These are phyloP conservation scores for Xerocomus potaroensis DNA, from an alignment of 768 basidiomycete species.

Conservation along the genomic window DNA sequence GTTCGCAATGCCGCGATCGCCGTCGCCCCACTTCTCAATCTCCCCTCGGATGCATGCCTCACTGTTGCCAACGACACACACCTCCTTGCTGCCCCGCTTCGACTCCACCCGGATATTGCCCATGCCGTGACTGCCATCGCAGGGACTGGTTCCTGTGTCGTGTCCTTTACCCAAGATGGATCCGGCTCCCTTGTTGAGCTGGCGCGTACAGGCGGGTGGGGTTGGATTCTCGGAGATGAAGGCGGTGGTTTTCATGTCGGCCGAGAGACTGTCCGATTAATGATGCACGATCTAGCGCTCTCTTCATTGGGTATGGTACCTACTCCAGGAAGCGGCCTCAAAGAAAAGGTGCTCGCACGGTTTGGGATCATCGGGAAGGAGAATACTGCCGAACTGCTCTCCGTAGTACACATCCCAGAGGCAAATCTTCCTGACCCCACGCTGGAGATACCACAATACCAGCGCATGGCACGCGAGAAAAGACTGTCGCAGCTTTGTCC, in stretches of 20 bases:
- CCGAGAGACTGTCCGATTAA: constrained; percentile 65
- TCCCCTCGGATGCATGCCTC: constrained; percentile 53
- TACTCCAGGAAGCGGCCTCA: constrained; percentile 33
- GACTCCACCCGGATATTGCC: constrained; percentile 51
- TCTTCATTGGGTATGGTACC: constrained; percentile 35
- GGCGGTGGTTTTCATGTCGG: constrained; percentile 82
- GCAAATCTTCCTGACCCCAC: constrained; percentile 28
- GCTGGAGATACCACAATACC: constrained; percentile 24
- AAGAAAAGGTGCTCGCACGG: constrained; percentile 42
- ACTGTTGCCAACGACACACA: constrained; percentile 78
- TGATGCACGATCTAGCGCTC: constrained; percentile 53
- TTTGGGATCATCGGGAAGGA: constrained; percentile 52
- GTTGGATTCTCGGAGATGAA: constrained; percentile 82
- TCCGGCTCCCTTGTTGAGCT: constrained; percentile 50
- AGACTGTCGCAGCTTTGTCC: constrained; percentile 71
- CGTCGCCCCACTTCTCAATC: constrained; percentile 52
- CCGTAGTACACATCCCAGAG: constrained; percentile 62
- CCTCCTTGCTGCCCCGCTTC: constrained; percentile 77
- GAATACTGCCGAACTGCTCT: constrained; percentile 55
- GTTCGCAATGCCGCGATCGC: constrained; percentile 50
- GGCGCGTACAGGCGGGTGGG: constrained; percentile 75
- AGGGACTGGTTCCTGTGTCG: constrained; percentile 78
- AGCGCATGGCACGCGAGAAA: constrained; percentile 53
- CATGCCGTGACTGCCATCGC: constrained; percentile 71
- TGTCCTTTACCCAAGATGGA: constrained; percentile 50